Evolutionary conservation across 2,329 filamentous ascomycete species (phyloP).

Genomic region (Macrophomina pseudophaseolina): DNA sequence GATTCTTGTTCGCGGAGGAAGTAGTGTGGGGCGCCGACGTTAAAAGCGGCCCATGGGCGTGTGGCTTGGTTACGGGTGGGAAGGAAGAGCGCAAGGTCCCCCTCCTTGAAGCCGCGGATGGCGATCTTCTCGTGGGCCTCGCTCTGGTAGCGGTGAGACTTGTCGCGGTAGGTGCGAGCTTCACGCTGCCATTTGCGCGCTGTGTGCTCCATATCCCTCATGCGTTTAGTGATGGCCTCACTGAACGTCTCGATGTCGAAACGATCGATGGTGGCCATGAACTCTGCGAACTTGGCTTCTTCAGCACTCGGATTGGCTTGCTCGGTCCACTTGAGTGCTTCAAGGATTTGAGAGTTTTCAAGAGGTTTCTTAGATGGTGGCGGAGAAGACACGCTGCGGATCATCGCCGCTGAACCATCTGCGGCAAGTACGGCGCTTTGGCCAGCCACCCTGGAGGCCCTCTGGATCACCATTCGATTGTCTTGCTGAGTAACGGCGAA

Average conservation of each 20-base stretch:
- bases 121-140: conserved; percentile 96
- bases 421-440: conserved; percentile 54
- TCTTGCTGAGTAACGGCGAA: conserved; percentile 80
- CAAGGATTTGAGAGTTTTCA: conserved; percentile 69
- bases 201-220: conserved; percentile 92
- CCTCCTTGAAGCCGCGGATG: conserved; percentile 93
- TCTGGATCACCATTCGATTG: conserved; percentile 75
- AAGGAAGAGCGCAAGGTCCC: conserved; percentile 90
- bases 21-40: conserved; percentile 95
- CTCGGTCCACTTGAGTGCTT: conserved; percentile 82
- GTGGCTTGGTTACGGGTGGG: conserved; percentile 94
- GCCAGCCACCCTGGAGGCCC: conserved; percentile 61
- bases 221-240: conserved; percentile 83
- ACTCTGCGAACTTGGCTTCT: conserved; percentile 73
- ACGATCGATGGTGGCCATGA: conserved; percentile 72
- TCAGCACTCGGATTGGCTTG: conserved; percentile 69
- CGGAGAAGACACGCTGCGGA: conserved; percentile 51
- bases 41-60: conserved; percentile 97
- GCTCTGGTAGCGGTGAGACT: conserved; percentile 77
- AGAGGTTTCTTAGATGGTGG: conserved; percentile 59
- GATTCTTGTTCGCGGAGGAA: conserved; percentile 92
- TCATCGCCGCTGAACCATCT: conserved; percentile 40
- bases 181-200: conserved; percentile 94
- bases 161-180: conserved; percentile 83
- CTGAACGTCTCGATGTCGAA: conserved; percentile 86